Conservation (phyloP, 345 rosid genomes). For the Arabidopsis thaliana region DNA sequence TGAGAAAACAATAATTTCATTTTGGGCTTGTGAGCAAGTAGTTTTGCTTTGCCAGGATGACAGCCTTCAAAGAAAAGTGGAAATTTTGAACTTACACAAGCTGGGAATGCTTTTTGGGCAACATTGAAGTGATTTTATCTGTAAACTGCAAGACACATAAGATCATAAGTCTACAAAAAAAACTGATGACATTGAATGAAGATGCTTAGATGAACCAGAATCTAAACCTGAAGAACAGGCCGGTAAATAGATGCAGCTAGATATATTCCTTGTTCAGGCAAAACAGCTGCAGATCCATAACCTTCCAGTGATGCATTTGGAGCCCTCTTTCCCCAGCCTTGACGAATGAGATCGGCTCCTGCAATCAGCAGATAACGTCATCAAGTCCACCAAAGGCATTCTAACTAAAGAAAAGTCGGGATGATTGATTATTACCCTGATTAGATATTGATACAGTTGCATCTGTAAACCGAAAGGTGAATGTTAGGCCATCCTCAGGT, state of each 20-base stretch:
- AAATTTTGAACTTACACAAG: conserved; percentile 71
- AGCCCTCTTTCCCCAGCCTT: conserved; percentile 93
- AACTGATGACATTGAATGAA: conserved; percentile 25
- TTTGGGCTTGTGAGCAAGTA: conserved; percentile 19
- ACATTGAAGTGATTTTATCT: conserved; percentile 82
- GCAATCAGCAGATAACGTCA: conserved; percentile 21
- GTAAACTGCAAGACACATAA: conserved; percentile 77
- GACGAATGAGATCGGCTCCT: conserved; percentile 82
- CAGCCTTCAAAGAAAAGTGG: conserved; percentile 9
- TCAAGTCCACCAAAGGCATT: conserved; percentile 25
- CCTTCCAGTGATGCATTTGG: conserved; percentile 87
- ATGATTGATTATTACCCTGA: conserved; percentile 68
- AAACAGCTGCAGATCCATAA: conserved; percentile 94
- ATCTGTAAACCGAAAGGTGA: conserved; percentile 97
- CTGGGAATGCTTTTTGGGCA: conserved; percentile 85
- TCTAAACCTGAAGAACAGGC: conserved; percentile 89
- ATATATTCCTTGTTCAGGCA: conserved; percentile 99
- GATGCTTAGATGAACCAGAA: conserved; percentile 39
- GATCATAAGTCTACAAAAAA: conserved; percentile 36
- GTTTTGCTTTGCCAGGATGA: conserved; percentile 28
- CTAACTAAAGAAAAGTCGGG: conserved; percentile 21
- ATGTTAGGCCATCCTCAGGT: conserved; percentile 88
- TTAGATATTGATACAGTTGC: conserved; percentile 74
- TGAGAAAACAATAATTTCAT: conserved; percentile 26
- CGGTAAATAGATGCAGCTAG: conserved; percentile 94